phyloP scores from a whole-genome alignment of 225 moss, liverwort and hornwort genomes.

The Marchantia paleacea region DNA sequence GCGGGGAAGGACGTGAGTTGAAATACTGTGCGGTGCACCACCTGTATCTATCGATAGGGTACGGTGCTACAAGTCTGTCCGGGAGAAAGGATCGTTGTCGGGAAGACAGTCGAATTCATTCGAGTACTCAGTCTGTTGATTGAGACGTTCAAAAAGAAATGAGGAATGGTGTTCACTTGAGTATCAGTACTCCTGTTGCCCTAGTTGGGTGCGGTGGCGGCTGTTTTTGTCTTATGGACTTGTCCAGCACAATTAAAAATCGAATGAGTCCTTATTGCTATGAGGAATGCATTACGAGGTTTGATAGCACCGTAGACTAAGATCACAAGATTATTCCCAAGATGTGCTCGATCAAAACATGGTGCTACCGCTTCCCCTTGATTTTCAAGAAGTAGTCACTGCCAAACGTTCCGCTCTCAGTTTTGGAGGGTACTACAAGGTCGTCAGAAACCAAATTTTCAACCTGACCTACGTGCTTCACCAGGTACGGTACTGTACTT shows the following conservation, averaged over 20 bases:
- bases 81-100: too few relatives aligned
- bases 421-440: conserved; percentile 35
- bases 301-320: conserved; percentile 23
- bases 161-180: not conserved
- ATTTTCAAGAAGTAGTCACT: conserved; percentile 26
- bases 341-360: conserved; percentile 28
- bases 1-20: too few relatives aligned
- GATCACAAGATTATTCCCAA: conserved; percentile 26
- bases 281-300: conserved; percentile 34
- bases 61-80: too few relatives aligned
- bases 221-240: not conserved
- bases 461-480: conserved; percentile 35
- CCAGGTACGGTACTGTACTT: conserved; percentile 16
- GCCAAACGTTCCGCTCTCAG: conserved; percentile 34
- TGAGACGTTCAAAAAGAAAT: not conserved
- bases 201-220: not conserved
- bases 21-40: not conserved
- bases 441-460: conserved; percentile 29
- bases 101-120: too few relatives aligned
- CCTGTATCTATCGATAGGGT: too few relatives aligned
- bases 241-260: conserved; percentile 10
- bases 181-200: not conserved
- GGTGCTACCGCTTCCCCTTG: conserved; percentile 30
- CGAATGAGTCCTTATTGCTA: conserved; percentile 17
- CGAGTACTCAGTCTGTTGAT: not conserved